A percentile compares a stretch with the other conserved stretches of the same genome.
Conservation (phyloP, 768 basidiomycete genomes). For the Amanita inopinata region DNA sequence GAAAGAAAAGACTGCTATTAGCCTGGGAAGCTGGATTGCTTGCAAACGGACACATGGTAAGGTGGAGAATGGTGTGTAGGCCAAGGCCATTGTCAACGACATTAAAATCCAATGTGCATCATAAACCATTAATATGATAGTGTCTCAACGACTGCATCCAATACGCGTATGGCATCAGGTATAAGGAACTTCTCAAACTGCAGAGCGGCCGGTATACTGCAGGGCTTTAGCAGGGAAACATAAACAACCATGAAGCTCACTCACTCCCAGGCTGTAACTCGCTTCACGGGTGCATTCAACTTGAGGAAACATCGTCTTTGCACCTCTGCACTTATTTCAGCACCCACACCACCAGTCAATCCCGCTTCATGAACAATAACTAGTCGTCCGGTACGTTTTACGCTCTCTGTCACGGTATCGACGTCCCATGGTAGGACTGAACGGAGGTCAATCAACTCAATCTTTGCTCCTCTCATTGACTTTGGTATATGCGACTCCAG, state of each 20-base stretch:
- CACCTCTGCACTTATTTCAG: slow-evolving; percentile 86
- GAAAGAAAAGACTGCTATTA: slow-evolving; percentile 35
- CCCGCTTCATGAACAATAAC: slow-evolving; percentile 92
- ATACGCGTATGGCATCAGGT: slow-evolving; percentile 74
- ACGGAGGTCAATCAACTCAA: slow-evolving; percentile 87
- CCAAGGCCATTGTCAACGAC: slow-evolving; percentile 13
- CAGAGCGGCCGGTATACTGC: slow-evolving; percentile 72
- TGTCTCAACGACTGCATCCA: slow-evolving; percentile 81
- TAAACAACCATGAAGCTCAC: slow-evolving; percentile 26
- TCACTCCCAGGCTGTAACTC: slow-evolving; percentile 93
- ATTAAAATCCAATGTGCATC: slow-evolving; percentile 1
- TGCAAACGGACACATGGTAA: slow-evolving; percentile 29
- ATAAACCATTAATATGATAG: slow-evolving; percentile 44
- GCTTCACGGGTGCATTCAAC: slow-evolving; percentile 77
- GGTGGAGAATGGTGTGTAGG: slow-evolving; percentile 34
- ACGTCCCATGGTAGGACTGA: slow-evolving; percentile 89
- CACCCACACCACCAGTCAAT: slow-evolving; percentile 78
- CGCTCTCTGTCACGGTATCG: slow-evolving; percentile 71
- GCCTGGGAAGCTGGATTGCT: slow-evolving; percentile 46
- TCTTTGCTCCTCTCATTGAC: slow-evolving; percentile 53
- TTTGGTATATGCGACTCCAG: slow-evolving; percentile 58
- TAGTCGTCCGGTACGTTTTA: slow-evolving; percentile 73
- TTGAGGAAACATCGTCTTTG: slow-evolving; percentile 85
- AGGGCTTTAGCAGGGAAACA: neutral
- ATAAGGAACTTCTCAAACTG: slow-evolving; percentile 90